phyloP scores from a whole-genome alignment of 164 flowering plant species.

The Sextonia rubra region DNA sequence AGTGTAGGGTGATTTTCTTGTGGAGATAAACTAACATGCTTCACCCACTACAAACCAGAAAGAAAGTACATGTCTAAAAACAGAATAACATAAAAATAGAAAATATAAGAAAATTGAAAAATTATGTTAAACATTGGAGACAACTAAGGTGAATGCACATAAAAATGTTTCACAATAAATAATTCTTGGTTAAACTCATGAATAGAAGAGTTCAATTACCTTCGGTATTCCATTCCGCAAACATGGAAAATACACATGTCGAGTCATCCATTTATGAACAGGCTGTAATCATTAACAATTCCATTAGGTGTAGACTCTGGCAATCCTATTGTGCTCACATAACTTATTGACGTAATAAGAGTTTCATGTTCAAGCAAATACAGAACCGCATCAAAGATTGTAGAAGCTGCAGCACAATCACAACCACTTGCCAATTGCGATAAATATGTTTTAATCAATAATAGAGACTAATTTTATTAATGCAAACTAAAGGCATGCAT shows the following conservation, averaged over 20 bases:
- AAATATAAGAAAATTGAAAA: background rate
- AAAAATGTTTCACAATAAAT: background rate
- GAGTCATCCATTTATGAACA: constrained; percentile 99
- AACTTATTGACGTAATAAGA: background rate
- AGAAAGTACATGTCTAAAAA: background rate
- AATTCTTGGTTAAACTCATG: background rate
- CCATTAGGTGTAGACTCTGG: constrained; percentile 9
- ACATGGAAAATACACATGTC: constrained; percentile 90
- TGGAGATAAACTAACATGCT: background rate
- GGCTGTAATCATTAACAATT: constrained; percentile 53
- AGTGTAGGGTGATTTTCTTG: background rate
- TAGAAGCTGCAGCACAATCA: background rate
- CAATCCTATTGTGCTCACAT: too few species aligned
- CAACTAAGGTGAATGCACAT: background rate
- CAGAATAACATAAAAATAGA: too few species aligned
- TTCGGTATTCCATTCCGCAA: constrained; percentile 70
- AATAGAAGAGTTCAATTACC: constrained; percentile 34
- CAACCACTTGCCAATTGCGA: background rate
- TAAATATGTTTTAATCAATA: too few species aligned
- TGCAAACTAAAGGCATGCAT: too few species aligned
- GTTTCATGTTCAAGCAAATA: background rate
- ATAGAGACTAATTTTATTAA: too few species aligned
- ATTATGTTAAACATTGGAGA: too few species aligned
- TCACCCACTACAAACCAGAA: background rate
- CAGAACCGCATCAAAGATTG: too few species aligned